Conservation (phyloP, 441 rosid species). For the Brassica hybrid region DNA sequence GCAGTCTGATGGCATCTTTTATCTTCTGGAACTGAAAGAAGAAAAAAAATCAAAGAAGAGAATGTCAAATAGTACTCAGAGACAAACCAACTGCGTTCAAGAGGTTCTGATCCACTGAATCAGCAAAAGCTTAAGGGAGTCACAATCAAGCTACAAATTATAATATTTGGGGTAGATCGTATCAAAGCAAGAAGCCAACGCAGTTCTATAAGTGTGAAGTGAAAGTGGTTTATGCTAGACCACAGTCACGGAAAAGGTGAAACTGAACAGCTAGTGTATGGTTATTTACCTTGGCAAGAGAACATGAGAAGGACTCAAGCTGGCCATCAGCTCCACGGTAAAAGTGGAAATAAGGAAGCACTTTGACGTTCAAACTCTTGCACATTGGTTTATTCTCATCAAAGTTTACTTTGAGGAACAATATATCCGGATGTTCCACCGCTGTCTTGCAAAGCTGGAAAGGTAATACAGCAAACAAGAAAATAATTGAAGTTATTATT, state of each 20-base stretch:
- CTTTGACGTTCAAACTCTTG: slow-evolving; percentile 90
- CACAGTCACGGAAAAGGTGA: background rate
- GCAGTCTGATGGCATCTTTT: slow-evolving; percentile 76
- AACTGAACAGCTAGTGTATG: background rate
- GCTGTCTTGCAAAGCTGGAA: slow-evolving; percentile 91
- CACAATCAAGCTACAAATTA: background rate
- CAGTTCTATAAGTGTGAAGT: background rate
- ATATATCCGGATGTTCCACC: slow-evolving; percentile 69
- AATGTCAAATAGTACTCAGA: slow-evolving; percentile 21
- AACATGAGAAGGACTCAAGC: slow-evolving; percentile 93
- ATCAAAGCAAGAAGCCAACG: background rate
- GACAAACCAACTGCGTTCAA: background rate
- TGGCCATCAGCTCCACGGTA: slow-evolving; percentile 93
- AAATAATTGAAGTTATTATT: too few relatives aligned
- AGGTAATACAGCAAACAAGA: too few relatives aligned
- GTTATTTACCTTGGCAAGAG: slow-evolving; percentile 84
- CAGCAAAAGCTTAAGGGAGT: too few relatives aligned
- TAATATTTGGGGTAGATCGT: background rate
- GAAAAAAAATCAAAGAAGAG: background rate
- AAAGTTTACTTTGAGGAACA: slow-evolving; percentile 91
- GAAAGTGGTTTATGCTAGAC: background rate
- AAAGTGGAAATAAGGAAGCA: slow-evolving; percentile 95
- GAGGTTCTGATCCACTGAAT: background rate
- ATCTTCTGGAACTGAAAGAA: slow-evolving; percentile 89
- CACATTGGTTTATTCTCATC: slow-evolving; percentile 97